A percentile compares a stretch with the other conserved stretches of the same genome.
These are phyloP conservation scores for Penicillium sumatraense DNA, from an alignment of 2,329 filamentous ascomycete species.

Conservation along the genomic window DNA sequence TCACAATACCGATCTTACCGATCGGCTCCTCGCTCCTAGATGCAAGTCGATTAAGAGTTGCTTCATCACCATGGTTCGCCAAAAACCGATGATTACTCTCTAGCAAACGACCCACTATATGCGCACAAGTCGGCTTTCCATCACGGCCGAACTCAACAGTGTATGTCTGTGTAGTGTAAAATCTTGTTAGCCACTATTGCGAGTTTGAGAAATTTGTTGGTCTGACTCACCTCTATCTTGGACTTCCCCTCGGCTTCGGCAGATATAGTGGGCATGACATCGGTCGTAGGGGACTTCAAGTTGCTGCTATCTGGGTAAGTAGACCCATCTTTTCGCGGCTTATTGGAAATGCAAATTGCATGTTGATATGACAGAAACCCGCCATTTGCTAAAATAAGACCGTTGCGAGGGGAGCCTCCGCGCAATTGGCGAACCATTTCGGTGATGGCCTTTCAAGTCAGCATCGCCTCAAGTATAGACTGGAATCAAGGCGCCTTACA, in stretches of 20 bases:
- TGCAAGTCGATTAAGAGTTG: slow-evolving; percentile 8
- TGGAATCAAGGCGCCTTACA: slow-evolving; percentile 46
- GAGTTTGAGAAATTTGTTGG: no score
- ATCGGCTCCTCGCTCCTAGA: slow-evolving; percentile 11
- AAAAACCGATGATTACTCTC: slow-evolving; percentile 56
- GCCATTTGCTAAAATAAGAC: slow-evolving; percentile 68
- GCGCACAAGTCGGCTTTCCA: slow-evolving; percentile 53
- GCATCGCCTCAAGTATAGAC: slow-evolving; percentile 14
- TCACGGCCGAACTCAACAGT: slow-evolving; percentile 62
- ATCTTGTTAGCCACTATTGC: neutral
- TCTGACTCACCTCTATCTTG: slow-evolving; percentile 56
- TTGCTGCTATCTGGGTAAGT: slow-evolving; percentile 55
- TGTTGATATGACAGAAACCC: slow-evolving; percentile 70
- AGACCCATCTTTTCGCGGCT: slow-evolving; percentile 42
- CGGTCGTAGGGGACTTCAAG: slow-evolving; percentile 49
- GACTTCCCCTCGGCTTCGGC: slow-evolving; percentile 55
- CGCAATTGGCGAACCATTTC: slow-evolving; percentile 62
- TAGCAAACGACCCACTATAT: slow-evolving; percentile 59
- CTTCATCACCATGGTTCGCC: slow-evolving; percentile 50
- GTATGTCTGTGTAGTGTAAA: slow-evolving; percentile 54
- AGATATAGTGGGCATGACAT: slow-evolving; percentile 46
- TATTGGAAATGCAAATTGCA: slow-evolving; percentile 60
- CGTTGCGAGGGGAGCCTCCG: slow-evolving; percentile 50
- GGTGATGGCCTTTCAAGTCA: slow-evolving; percentile 50
- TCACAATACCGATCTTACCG: slow-evolving; percentile 7